These are phyloP conservation scores for Cardamine chenopodiifolia DNA, from an alignment of 345 rosid genomes.

Conservation along the genomic window DNA sequence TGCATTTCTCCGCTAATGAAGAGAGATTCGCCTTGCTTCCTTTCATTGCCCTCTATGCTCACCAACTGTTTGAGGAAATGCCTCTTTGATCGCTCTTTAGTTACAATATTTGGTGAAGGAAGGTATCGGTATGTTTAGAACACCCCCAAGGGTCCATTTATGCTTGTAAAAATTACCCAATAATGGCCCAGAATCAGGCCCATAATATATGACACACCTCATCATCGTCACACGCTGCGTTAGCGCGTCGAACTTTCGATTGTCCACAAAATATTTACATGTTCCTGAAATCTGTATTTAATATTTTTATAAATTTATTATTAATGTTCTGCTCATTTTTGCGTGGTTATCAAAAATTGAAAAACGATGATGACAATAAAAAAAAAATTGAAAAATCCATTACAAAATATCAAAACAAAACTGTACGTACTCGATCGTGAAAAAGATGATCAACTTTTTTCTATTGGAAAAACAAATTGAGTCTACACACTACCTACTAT, in stretches of 20 bases:
- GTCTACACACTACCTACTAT: not conserved
- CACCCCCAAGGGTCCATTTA: slow-evolving; percentile 1
- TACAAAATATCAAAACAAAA: too few species aligned
- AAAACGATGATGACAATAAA: too few species aligned
- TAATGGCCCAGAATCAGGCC: not conserved
- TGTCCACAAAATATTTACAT: not conserved
- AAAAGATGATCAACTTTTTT: not conserved
- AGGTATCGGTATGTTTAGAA: not conserved
- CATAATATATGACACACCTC: not conserved
- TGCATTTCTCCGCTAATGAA: slow-evolving; percentile 72
- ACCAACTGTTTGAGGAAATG: slow-evolving; percentile 61
- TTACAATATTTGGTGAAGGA: not conserved
- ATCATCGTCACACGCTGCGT: not conserved
- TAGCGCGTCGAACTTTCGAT: not conserved
- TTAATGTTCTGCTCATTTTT: not conserved
- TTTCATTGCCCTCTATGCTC: slow-evolving; percentile 47
- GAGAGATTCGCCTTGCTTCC: slow-evolving; percentile 54
- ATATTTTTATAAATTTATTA: not conserved
- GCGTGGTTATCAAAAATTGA: not conserved
- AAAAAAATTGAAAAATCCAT: too few species aligned
- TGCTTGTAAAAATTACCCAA: not conserved
- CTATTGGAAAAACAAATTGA: not conserved
- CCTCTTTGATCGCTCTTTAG: slow-evolving; percentile 8
- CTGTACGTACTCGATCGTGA: slow-evolving; percentile 14
- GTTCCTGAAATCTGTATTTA: too few species aligned